These are phyloP conservation scores for Albifimbria verrucaria DNA, from an alignment of 2,329 filamentous ascomycete genomes.

Conservation along the genomic window DNA sequence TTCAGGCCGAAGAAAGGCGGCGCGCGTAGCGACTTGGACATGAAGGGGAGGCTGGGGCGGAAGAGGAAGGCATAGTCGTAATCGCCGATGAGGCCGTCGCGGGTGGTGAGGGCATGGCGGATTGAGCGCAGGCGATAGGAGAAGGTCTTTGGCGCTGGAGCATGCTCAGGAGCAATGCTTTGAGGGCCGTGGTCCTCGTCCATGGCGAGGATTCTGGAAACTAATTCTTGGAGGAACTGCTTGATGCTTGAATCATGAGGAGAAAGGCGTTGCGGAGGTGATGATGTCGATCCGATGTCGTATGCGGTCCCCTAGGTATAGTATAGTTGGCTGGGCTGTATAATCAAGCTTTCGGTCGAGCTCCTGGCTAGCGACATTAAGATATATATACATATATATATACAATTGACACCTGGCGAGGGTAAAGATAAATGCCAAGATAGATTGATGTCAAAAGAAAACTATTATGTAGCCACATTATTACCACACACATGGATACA, in stretches of 20 bases:
- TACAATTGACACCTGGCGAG: not conserved
- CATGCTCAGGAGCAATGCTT: slow-evolving; percentile 40
- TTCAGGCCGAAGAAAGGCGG: slow-evolving; percentile 84
- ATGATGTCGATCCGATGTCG: too few relatives aligned
- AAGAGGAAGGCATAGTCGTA: slow-evolving; percentile 94
- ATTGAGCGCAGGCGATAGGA: slow-evolving; percentile 21
- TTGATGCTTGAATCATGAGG: slow-evolving; percentile 7
- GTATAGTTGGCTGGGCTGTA: too few relatives aligned
- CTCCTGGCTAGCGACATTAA: too few relatives aligned
- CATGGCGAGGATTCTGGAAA: slow-evolving; percentile 44
- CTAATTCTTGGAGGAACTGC: too few relatives aligned
- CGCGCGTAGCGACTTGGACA: slow-evolving; percentile 50
- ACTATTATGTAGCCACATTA: not conserved
- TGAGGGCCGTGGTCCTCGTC: slow-evolving; percentile 55
- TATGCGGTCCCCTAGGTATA: too few relatives aligned
- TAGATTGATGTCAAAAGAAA: not conserved
- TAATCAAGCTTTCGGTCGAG: too few relatives aligned
- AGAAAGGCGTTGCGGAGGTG: slow-evolving; percentile 6
- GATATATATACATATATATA: not conserved
- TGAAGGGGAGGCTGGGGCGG: slow-evolving; percentile 76
- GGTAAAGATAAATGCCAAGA: not conserved
- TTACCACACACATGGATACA: not conserved
- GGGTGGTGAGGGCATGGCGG: slow-evolving; percentile 47
- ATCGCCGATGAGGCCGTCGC: slow-evolving; percentile 72
- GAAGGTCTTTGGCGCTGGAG: slow-evolving; percentile 28